Base-by-base conservation (phyloP, 1,284 basidiomycete genomes). In the Coriolopsis trogii region DNA sequence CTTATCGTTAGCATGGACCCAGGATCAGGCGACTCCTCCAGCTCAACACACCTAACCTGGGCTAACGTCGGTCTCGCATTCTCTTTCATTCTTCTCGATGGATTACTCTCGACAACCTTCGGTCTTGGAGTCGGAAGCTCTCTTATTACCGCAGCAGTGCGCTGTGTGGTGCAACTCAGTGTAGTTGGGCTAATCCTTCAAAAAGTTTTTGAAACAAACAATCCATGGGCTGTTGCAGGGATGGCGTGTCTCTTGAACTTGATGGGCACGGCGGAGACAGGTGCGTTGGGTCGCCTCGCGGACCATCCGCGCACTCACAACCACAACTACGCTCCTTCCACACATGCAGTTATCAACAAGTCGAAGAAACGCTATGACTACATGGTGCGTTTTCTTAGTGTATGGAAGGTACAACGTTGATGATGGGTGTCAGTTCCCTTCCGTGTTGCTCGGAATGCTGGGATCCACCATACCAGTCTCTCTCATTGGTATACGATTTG, bases 391-490 rank as follows among this genome's bases (percentile, higher is more conserved):
- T 23, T 36, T 9, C 18, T 16, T 20, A 20, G 40, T 33, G 33
- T 31, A 41, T 23, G 34, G 13, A 15, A 33, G 15, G 16, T 34
- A 18, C n/a, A 34, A 7, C 13, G 33, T 18, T 34, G n/a, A 13
- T 28, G 29, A 28, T 61, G 38, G 33, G 41, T 37, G 6, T 41
- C 18, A 93, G 91, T 91, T 93, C 63, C 75, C 80, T 1, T 77
- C 81, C 2, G 82, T 92, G 6, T 71, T 93, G 2, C 52, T 83
- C 2, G 82, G 82, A 0, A 86, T 93, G 82, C 55, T 90, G 8
- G 77, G 78, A 8, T 89, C 88, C 0, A 91, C 90, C 0, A 84
- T 93, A 36, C 91, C 92, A 0, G 84, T 92, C 29, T 87, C 91
- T 1, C 80, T 93, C 46, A 71, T 93, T 23, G 92, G 91, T 0